phyloP scores from a whole-genome alignment of 2,329 filamentous ascomycete genomes.

The Alternaria gansuensis region DNA sequence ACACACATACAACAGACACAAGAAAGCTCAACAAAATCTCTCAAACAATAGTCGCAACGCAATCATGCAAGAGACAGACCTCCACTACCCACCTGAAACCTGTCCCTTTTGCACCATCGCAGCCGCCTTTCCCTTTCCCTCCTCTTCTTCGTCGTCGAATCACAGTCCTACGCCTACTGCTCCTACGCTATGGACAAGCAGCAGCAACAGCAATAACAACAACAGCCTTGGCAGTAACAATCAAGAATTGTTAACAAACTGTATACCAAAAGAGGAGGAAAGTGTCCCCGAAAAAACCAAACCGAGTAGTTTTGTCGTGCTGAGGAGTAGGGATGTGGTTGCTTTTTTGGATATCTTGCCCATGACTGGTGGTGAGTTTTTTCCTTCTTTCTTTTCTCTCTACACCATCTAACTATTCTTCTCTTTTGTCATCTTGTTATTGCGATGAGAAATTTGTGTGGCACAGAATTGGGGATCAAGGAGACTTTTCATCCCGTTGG shows the following conservation, averaged over 20 bases:
- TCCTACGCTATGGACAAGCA: conserved; percentile 9
- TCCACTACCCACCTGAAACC: conserved; percentile 53
- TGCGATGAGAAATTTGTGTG: neutral
- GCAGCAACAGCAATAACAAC: neutral
- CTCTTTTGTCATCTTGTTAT: neutral
- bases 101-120: conserved; percentile 70
- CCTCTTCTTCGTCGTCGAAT: conserved; percentile 1
- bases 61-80: conserved; percentile 44
- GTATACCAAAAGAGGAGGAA: conserved; percentile 40
- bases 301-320: conserved; percentile 67
- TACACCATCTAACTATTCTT: neutral
- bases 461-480: neutral
- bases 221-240: neutral
- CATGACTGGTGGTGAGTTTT: conserved; percentile 69
- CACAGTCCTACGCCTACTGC: neutral
- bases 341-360: conserved; percentile 96
- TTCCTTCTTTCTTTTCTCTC: conserved; percentile 1
- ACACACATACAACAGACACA: neutral
- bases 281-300: conserved; percentile 42
- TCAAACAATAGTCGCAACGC: neutral
- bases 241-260: conserved; percentile 25
- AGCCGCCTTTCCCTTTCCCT: conserved; percentile 55
- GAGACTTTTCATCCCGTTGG: neutral
- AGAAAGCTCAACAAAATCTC: neutral
- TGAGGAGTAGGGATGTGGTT: conserved; percentile 79